Base-by-base conservation (phyloP, 2,329 filamentous ascomycete genomes). In the Fusarium siculi region DNA sequence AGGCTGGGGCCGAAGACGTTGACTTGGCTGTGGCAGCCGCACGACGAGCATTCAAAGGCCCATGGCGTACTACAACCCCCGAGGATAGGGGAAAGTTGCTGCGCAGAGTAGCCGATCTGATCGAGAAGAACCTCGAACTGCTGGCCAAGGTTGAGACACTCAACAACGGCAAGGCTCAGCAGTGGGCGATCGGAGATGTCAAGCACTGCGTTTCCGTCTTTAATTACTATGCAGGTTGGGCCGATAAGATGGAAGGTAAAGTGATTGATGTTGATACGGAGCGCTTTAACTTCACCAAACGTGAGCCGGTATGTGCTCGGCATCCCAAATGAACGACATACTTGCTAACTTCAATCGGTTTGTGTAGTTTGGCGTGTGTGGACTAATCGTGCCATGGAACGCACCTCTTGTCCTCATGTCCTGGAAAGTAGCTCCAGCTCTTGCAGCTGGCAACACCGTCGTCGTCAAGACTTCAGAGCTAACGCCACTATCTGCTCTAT, bases 271-370 rank as follows among this genome's bases (percentile, higher is more conserved):
- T 49, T n/a, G 46, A 49, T 32, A 0, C 46, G 12, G 46, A 49
- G 15, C 46, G 46, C 7, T 49, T 49, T 0, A 49, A 32, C 28
- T 49, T 49, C 2, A 18, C 46, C 3, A 49, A 49, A 10, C 28
- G 28, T n/a, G 21, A 49, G 46, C 46, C 46, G 28, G 46, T 49
- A 49, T 12, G 46, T 49, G 4, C 4, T 6, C 2, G 4, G 9
- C 2, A 12, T 25, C 18, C 18, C 12, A 7, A 8, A 47, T 8
- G 9, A n/a, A 16, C 19, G 2, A 30, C 14, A 10, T 23, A 7
- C 0, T 2, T 23, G 1, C 40, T 49, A 4, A 49, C 19, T n/a
- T 9, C 4, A 12, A 7, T 3, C 25, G 2, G 10, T 5, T 28
- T 3, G 25, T 0, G 5, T 18, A 49, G 46, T 49, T 49, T 49